phyloP scores from a whole-genome alignment of 768 basidiomycete genomes.

The Lyophyllum semitale region DNA sequence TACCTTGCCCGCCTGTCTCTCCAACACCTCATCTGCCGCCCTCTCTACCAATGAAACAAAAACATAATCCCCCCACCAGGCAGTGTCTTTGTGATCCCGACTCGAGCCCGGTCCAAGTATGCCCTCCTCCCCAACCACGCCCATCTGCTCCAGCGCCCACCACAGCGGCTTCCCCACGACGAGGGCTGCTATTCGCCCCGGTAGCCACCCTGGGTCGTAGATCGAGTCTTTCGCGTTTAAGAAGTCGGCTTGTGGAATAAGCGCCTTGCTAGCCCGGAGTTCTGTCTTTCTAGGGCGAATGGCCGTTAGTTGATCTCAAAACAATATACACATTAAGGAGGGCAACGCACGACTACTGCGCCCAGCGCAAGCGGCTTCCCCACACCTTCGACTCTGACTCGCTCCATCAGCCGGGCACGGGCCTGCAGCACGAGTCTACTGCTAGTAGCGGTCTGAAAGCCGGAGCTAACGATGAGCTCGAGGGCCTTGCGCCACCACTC shows the following conservation, averaged over 20 bases:
- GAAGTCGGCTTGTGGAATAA: conserved; percentile 59
- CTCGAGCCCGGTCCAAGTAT: conserved; percentile 27
- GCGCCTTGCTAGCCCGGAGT: conserved; percentile 43
- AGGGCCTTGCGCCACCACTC: conserved; percentile 86
- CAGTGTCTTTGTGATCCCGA: conserved; percentile 39
- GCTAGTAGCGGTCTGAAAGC: conserved; percentile 44
- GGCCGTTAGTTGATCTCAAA: background rate
- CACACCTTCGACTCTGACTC: conserved; percentile 62
- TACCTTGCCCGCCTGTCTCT: conserved; percentile 40
- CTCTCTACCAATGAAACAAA: conserved; percentile 62
- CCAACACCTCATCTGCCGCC: conserved; percentile 60
- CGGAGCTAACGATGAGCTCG: conserved; percentile 58
- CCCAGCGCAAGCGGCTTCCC: conserved; percentile 77
- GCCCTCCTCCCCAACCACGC: conserved; percentile 67
- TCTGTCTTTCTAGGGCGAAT: conserved; percentile 67
- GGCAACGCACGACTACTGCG: conserved; percentile 68
- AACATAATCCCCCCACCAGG: conserved; percentile 74
- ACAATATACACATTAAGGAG: background rate
- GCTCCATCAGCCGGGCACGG: conserved; percentile 53
- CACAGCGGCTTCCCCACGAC: conserved; percentile 79
- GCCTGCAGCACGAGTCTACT: conserved; percentile 67
- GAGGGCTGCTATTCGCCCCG: conserved; percentile 67
- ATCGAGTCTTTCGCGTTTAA: conserved; percentile 58
- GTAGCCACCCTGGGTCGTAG: conserved; percentile 69
- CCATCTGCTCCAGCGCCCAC: conserved; percentile 86